These are phyloP conservation scores for Globisporangium emineosum DNA, from an alignment of 352 stramenopile species.

Conservation along the genomic window DNA sequence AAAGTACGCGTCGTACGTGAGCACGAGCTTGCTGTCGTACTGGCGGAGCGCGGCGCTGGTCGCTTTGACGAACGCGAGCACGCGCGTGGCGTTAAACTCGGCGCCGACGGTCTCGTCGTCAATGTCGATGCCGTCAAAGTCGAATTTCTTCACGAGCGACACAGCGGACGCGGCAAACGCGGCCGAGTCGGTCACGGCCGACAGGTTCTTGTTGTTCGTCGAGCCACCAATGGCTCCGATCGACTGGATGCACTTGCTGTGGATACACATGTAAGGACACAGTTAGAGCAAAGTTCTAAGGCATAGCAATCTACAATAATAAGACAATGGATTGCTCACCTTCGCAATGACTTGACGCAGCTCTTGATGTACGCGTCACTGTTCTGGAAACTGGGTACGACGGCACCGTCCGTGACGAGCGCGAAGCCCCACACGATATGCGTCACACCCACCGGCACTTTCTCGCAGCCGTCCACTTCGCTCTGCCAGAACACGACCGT, in stretches of 20 bases:
- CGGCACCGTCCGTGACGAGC: conserved; percentile 44
- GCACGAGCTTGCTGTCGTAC: conserved; percentile 29
- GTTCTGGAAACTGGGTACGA: conserved; percentile 60
- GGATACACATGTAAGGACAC: not conserved
- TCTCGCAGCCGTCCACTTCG: conserved; percentile 69
- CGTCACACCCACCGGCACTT: conserved; percentile 60
- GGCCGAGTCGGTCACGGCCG: conserved; percentile 33
- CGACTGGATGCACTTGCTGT: conserved; percentile 54
- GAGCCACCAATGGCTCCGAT: conserved; percentile 67
- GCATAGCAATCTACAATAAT: not conserved
- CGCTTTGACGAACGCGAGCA: conserved; percentile 44
- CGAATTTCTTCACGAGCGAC: conserved; percentile 54
- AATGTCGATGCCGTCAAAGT: conserved; percentile 68
- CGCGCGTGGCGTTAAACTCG: conserved; percentile 47
- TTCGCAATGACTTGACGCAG: conserved; percentile 56
- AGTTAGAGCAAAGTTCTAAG: not conserved
- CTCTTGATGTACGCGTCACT: conserved; percentile 46
- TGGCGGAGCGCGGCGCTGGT: conserved; percentile 41
- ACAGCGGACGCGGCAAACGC: conserved; percentile 51
- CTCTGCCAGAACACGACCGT: conserved; percentile 81
- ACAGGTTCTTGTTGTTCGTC: conserved; percentile 68
- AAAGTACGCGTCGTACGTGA: conserved; percentile 78
- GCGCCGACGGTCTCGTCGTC: conserved; percentile 72
- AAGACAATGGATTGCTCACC: conserved; percentile 13
- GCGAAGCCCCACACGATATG: conserved; percentile 77